Conservation (phyloP, 257 asterid genomes). For the Fraxinus quadrangulata region DNA sequence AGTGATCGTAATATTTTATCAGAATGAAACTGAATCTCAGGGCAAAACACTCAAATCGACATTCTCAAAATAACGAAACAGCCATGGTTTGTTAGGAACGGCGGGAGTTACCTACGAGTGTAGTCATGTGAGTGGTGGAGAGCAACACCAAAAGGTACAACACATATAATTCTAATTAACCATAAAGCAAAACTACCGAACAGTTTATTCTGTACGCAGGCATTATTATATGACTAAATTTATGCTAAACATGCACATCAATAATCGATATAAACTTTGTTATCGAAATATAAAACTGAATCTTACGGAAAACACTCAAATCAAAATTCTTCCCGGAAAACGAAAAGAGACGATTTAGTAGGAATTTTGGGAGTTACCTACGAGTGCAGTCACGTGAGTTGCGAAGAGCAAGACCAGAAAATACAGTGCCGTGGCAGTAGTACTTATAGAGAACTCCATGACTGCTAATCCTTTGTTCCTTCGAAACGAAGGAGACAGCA, state of each 20-base stretch:
- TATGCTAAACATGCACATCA: not conserved
- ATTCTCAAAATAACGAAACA: not conserved
- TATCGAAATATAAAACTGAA: not conserved
- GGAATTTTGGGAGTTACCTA: slow-evolving; percentile 36
- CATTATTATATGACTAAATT: not conserved
- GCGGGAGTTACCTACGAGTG: slow-evolving; percentile 34
- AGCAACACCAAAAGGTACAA: slow-evolving; percentile 28
- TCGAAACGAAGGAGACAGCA: slow-evolving; percentile 23
- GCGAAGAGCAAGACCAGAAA: slow-evolving; percentile 29
- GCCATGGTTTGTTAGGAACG: not conserved
- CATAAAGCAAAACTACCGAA: not conserved
- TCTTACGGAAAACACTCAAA: not conserved
- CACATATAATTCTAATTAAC: not conserved
- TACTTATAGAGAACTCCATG: slow-evolving; percentile 33
- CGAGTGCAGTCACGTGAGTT: slow-evolving; percentile 26
- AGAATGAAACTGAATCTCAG: not conserved
- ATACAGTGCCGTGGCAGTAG: slow-evolving; percentile 22
- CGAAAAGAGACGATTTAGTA: not conserved
- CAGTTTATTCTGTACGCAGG: not conserved
- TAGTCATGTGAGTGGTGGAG: slow-evolving; percentile 27
- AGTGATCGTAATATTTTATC: not conserved
- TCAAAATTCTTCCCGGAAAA: not conserved
- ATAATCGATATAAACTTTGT: not conserved
- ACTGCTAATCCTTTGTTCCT: slow-evolving; percentile 17
- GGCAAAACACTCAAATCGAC: not conserved